These are phyloP conservation scores for Lolium rigidum DNA, from an alignment of 176 grass and related monocot species.

Conservation along the genomic window DNA sequence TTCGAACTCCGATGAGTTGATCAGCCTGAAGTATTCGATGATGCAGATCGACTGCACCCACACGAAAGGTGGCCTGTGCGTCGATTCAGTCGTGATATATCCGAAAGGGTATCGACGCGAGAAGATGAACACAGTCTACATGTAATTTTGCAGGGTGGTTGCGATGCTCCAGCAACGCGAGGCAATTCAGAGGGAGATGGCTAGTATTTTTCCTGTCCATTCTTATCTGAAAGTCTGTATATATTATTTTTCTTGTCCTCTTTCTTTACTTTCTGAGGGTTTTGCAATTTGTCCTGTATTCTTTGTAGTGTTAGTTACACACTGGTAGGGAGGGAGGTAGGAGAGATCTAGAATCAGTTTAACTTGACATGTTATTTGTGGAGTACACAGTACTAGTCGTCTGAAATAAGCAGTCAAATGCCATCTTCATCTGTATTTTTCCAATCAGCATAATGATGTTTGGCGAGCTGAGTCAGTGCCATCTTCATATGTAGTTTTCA, in stretches of 20 bases:
- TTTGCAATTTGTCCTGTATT: conserved; percentile 49
- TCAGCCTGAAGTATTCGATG: conserved; percentile 92
- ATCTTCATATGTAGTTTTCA: no score
- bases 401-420: conserved; percentile 37
- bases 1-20: conserved; percentile 52
- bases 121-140: conserved; percentile 48
- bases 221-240: conserved; percentile 53
- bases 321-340: conserved; percentile 16
- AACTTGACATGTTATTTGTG: conserved; percentile 19
- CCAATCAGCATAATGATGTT: conserved; percentile 35
- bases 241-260: conserved; percentile 41
- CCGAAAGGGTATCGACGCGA: conserved; percentile 67
- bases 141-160: conserved; percentile 41
- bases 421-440: conserved; percentile 57
- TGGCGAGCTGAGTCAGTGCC: conserved; percentile 26
- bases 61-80: conserved; percentile 85
- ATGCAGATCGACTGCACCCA: conserved; percentile 97
- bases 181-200: conserved; percentile 42
- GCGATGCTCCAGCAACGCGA: conserved; percentile 5
- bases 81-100: conserved; percentile 77
- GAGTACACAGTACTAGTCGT: conserved; percentile 37
- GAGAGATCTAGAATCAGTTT: conserved; percentile 32
- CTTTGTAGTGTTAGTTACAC: conserved; percentile 52
- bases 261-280: conserved; percentile 39
- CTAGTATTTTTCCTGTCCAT: conserved; percentile 53